These are phyloP conservation scores for Russula sp. DNA, from an alignment of 768 basidiomycete species.

Conservation along the genomic window DNA sequence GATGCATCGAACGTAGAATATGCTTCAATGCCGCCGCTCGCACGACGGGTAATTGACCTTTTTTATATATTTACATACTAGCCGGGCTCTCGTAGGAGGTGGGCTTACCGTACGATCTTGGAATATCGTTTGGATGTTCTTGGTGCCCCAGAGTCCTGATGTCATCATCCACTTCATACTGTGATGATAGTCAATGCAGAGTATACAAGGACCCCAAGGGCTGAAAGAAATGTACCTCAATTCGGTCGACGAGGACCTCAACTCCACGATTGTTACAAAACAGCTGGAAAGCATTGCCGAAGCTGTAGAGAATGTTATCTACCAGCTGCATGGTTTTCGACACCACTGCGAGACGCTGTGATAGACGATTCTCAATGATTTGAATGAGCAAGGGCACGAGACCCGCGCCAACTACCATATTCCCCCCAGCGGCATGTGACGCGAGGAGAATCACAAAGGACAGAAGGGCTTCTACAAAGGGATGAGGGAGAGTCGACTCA, in stretches of 20 bases:
- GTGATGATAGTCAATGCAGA: background rate
- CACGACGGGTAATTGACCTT: slow-evolving; percentile 67
- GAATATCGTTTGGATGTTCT: slow-evolving; percentile 40
- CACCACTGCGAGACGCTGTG: slow-evolving; percentile 63
- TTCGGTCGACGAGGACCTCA: slow-evolving; percentile 74
- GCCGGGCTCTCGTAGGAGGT: background rate
- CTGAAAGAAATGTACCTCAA: slow-evolving; percentile 52
- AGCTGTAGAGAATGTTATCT: slow-evolving; percentile 88
- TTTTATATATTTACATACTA: slow-evolving; percentile 6
- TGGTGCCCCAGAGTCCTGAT: slow-evolving; percentile 40
- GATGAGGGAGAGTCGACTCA: slow-evolving; percentile 58
- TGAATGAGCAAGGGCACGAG: slow-evolving; percentile 85
- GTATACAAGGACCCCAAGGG: background rate
- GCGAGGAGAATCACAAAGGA: slow-evolving; percentile 84
- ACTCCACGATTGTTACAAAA: slow-evolving; percentile 84
- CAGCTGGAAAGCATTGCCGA: slow-evolving; percentile 76
- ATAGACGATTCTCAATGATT: slow-evolving; percentile 70
- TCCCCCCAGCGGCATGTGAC: slow-evolving; percentile 76
- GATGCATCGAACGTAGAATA: slow-evolving; percentile 83
- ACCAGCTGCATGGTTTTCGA: slow-evolving; percentile 89
- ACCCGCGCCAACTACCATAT: slow-evolving; percentile 93
- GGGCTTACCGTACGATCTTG: slow-evolving; percentile 44
- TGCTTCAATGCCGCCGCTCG: slow-evolving; percentile 83
- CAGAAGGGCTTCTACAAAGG: slow-evolving; percentile 77
- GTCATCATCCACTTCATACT: slow-evolving; percentile 31